Percentiles rank a stretch among this genome's conserved stretches.
Conservation (phyloP, 2,329 filamentous ascomycete genomes). For the Plectosphaerella cucumerina region DNA sequence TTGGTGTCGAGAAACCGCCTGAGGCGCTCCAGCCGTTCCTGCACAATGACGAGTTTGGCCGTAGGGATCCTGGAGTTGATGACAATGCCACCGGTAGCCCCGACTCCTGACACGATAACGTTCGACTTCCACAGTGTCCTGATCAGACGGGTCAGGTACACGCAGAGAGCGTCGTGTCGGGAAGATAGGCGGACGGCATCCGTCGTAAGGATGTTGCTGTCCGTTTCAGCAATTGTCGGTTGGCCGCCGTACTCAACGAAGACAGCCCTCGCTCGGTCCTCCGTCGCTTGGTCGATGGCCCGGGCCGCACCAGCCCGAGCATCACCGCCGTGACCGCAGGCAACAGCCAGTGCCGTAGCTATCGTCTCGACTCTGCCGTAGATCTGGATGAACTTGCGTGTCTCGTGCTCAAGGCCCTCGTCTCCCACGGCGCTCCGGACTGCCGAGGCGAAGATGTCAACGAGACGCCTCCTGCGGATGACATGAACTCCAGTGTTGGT, state of each 20-base stretch:
- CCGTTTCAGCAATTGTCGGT: conserved; percentile 73
- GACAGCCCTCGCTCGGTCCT: conserved; percentile 78
- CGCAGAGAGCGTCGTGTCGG: conserved; percentile 78
- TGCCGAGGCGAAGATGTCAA: conserved; percentile 86
- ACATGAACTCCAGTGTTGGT: conserved; percentile 90
- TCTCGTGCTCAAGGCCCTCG: conserved; percentile 76
- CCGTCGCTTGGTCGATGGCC: conserved; percentile 77
- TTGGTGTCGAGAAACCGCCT: conserved; percentile 84
- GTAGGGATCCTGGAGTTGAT: conserved; percentile 65
- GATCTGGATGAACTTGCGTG: conserved; percentile 76
- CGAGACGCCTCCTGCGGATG: conserved; percentile 75
- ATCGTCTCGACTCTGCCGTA: conserved; percentile 90
- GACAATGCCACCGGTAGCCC: conserved; percentile 53
- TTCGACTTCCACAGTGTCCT: conserved; percentile 81
- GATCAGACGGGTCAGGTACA: conserved; percentile 86
- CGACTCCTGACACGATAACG: conserved; percentile 56
- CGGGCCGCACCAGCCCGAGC: conserved; percentile 65
- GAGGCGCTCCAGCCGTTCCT: conserved; percentile 75
- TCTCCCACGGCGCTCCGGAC: conserved; percentile 70
- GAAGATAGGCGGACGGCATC: conserved; percentile 86
- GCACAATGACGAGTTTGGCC: conserved; percentile 68
- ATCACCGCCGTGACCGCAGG: conserved; percentile 88
- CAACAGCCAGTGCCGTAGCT: conserved; percentile 86
- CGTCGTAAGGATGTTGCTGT: conserved; percentile 66
- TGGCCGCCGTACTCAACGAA: conserved; percentile 94